Conservation (phyloP, 768 basidiomycete species). For the Tricholoma flavovirens region DNA sequence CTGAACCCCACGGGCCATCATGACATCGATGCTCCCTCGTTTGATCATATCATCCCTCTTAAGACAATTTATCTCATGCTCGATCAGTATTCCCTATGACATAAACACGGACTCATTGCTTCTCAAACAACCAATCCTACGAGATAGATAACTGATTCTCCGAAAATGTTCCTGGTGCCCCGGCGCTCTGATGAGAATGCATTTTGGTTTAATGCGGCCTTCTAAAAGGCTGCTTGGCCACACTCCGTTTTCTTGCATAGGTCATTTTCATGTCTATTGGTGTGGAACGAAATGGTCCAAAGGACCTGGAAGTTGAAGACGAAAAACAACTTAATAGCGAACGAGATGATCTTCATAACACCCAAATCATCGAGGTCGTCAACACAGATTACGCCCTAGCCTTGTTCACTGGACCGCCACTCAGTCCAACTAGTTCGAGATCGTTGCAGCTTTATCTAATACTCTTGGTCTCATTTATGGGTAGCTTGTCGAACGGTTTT, state of each 20-base stretch:
- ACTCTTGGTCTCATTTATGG: constrained; percentile 39
- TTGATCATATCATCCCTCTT: not conserved
- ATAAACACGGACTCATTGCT: no score
- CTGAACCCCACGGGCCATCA: no score
- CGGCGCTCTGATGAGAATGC: constrained; percentile 25
- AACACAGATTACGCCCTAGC: constrained; percentile 42
- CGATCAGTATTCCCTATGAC: no score
- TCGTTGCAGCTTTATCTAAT: constrained; percentile 39
- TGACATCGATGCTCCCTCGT: not conserved
- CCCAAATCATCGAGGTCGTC: constrained; percentile 21
- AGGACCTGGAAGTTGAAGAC: constrained; percentile 2
- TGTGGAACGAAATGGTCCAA: constrained; percentile 9
- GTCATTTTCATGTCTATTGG: constrained; percentile 6
- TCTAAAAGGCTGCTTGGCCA: not conserved
- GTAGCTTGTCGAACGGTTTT: constrained; percentile 41
- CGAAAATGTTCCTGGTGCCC: not conserved
- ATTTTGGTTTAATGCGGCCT: not conserved
- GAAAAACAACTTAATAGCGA: constrained; percentile 7
- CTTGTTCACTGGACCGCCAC: constrained; percentile 36
- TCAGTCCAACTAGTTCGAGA: constrained; percentile 30
- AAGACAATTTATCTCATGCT: not conserved
- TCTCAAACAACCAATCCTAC: not conserved
- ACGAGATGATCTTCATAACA: constrained; percentile 7
- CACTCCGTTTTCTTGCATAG: not conserved
- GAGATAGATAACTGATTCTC: not conserved